phyloP scores from a whole-genome alignment of 129 eudicot species.

The Chrysanthemum makinoi region DNA sequence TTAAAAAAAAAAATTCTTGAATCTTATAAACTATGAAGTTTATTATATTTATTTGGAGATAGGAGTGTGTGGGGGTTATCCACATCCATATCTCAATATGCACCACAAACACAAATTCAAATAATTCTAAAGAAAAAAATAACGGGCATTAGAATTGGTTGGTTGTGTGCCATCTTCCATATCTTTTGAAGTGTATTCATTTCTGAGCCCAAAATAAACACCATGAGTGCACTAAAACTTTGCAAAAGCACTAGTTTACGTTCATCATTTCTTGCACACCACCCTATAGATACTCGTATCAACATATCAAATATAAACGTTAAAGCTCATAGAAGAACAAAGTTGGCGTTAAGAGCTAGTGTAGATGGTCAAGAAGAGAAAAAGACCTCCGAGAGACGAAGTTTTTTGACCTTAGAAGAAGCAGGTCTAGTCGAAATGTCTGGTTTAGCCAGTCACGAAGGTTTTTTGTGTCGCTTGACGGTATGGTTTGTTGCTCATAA shows the following conservation, averaged over 20 bases:
- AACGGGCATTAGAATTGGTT: not conserved
- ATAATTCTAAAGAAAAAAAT: slow-evolving; percentile 3
- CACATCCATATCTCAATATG: slow-evolving; percentile 36
- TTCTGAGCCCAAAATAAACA: slow-evolving; percentile 10
- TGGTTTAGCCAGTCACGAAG: slow-evolving; percentile 72
- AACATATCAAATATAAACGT: not conserved
- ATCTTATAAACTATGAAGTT: no score
- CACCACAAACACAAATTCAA: slow-evolving; percentile 39
- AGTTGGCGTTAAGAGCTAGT: slow-evolving; percentile 28
- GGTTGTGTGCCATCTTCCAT: slow-evolving; percentile 16
- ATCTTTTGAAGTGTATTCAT: slow-evolving; percentile 11
- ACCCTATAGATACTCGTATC: slow-evolving; percentile 4
- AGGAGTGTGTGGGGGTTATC: slow-evolving; percentile 23
- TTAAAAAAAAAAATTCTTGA: not conserved
- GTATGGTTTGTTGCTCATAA: slow-evolving; percentile 27
- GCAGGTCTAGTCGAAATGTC: slow-evolving; percentile 85
- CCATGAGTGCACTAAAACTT: slow-evolving; percentile 39
- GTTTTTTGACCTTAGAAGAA: slow-evolving; percentile 71
- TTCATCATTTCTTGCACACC: slow-evolving; percentile 13
- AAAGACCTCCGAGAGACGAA: slow-evolving; percentile 41
- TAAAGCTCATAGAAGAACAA: slow-evolving; percentile 15
- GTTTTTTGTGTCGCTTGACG: slow-evolving; percentile 81
- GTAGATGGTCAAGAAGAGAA: slow-evolving; percentile 37
- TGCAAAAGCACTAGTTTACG: slow-evolving; percentile 13
- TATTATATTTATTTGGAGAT: not conserved